These are phyloP conservation scores for Phytophthora sp. DNA, from an alignment of 352 stramenopile genomes.

Conservation along the genomic window DNA sequence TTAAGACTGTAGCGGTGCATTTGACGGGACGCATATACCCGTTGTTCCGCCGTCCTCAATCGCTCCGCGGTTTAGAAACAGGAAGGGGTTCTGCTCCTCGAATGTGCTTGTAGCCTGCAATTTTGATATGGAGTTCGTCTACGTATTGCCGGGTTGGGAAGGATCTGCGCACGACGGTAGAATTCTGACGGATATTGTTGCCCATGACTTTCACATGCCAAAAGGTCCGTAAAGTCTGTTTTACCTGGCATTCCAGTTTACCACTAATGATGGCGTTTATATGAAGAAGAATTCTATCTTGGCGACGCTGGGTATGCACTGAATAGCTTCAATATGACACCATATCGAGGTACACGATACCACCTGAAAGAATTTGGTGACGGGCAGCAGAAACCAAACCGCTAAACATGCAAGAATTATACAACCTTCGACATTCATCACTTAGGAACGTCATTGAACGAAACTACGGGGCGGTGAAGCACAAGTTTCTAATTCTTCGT, in stretches of 20 bases:
- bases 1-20: conserved; percentile 4
- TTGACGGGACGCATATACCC: conserved; percentile 15
- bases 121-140: background rate
- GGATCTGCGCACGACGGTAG: background rate
- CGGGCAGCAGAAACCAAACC: background rate
- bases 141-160: background rate
- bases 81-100: conserved; percentile 6
- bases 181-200: background rate
- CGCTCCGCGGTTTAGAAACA: background rate
- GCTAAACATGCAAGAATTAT: conserved; percentile 4
- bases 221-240: background rate
- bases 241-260: no score
- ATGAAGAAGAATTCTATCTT: background rate
- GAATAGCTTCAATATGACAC: conserved; percentile 4
- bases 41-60: background rate
- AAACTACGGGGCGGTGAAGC: conserved; percentile 6
- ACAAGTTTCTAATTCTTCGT: conserved; percentile 5
- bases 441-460: conserved; percentile 13
- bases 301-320: conserved; percentile 1
- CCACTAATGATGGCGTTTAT: background rate
- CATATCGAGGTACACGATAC: background rate
- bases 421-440: conserved; percentile 13
- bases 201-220: background rate
- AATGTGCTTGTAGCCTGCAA: background rate
- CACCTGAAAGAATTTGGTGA: conserved; percentile 16